These are phyloP conservation scores for Thoreauomyces humboldtii DNA, from an alignment of 192 early-diverging fungal genomes.

Conservation along the genomic window DNA sequence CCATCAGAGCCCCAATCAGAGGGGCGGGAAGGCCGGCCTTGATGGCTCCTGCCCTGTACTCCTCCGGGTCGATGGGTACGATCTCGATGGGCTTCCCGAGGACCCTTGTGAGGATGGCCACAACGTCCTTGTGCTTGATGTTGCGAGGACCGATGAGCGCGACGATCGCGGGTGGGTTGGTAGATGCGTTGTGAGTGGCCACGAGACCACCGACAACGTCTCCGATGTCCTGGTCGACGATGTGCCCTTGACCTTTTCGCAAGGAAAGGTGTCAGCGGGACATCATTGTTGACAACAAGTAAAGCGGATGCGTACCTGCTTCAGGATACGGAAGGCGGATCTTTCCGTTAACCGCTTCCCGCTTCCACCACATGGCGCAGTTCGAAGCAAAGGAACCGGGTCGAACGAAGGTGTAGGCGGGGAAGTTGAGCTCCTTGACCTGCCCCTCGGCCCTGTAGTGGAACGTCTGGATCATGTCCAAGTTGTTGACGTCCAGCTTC, in stretches of 20 bases:
- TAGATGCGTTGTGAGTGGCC: not conserved
- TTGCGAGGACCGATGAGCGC: not conserved
- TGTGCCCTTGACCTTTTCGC: too few relatives aligned
- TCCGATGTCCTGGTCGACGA: conserved; percentile 10
- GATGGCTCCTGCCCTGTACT: not conserved
- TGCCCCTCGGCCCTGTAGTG: not conserved
- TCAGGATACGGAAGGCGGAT: conserved; percentile 4
- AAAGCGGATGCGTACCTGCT: too few relatives aligned
- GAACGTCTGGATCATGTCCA: not conserved
- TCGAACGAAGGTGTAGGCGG: not conserved
- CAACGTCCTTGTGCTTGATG: not conserved
- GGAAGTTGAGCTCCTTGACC: not conserved
- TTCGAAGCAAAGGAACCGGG: conserved; percentile 7
- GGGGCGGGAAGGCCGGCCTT: not conserved
- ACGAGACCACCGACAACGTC: conserved; percentile 9
- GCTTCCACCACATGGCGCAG: not conserved
- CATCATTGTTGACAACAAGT: too few relatives aligned
- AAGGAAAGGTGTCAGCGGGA: too few relatives aligned
- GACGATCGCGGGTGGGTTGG: not conserved
- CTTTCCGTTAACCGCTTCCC: not conserved
- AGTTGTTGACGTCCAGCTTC: not conserved
- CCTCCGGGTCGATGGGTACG: not conserved
- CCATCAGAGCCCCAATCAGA: not conserved
- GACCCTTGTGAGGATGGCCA: not conserved
- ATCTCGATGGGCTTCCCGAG: not conserved